Conservation (phyloP, 192 early-diverging fungal species). For the Coemansia sp. region DNA sequence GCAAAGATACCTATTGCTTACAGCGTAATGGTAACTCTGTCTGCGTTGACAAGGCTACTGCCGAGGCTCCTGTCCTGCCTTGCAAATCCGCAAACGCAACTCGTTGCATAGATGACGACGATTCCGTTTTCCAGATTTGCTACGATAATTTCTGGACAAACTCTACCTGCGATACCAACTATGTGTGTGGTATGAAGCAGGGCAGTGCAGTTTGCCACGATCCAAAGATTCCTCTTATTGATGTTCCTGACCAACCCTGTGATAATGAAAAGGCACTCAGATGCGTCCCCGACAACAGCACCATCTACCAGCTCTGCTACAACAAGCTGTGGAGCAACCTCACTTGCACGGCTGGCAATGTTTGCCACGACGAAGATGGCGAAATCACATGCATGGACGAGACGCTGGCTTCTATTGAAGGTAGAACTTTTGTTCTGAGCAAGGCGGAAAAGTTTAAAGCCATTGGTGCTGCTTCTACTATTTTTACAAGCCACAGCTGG, state of each 20-base stretch:
- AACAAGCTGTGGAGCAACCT: constrained; percentile 39
- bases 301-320: constrained; percentile 38
- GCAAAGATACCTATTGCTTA: constrained; percentile 25
- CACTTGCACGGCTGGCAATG: constrained; percentile 31
- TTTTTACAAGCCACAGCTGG: constrained; percentile 14
- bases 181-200: constrained; percentile 37
- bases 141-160: constrained; percentile 31
- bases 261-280: constrained; percentile 15
- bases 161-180: constrained; percentile 30
- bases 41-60: constrained; percentile 34
- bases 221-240: constrained; percentile 28
- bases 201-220: constrained; percentile 39
- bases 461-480: constrained; percentile 1
- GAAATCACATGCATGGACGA: constrained; percentile 32
- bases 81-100: constrained; percentile 26
- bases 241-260: constrained; percentile 41
- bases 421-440: constrained; percentile 6
- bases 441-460: not conserved
- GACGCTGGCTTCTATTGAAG: not conserved
- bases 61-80: constrained; percentile 26
- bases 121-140: constrained; percentile 29
- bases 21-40: constrained; percentile 10
- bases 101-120: constrained; percentile 20
- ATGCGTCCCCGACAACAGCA: constrained; percentile 24
- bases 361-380: constrained; percentile 30